phyloP scores from a whole-genome alignment of 371 early-diverging fungal species.

The Apophysomyces ossiformis region DNA sequence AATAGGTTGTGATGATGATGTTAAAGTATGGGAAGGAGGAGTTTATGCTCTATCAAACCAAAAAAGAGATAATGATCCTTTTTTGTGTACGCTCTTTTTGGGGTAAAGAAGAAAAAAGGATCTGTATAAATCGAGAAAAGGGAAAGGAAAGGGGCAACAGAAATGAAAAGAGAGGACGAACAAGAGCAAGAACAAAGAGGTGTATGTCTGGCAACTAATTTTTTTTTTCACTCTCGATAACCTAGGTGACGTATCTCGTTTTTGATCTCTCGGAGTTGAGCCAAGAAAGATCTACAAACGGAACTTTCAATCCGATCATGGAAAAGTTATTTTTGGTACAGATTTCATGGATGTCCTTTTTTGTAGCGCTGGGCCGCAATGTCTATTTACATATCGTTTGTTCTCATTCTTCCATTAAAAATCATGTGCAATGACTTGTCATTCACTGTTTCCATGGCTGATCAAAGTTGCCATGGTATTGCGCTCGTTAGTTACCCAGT shows the following conservation, averaged over 20 bases:
- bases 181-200: neutral
- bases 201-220: neutral
- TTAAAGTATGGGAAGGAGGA: conserved; percentile 1
- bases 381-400: neutral
- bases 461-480: neutral
- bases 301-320: conserved; percentile 7
- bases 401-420: neutral
- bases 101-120: neutral
- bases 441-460: neutral
- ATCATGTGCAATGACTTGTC: too few species aligned
- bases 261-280: neutral
- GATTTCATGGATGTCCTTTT: neutral
- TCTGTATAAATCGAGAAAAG: conserved; percentile 3
- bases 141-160: conserved; percentile 8
- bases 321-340: conserved; percentile 1
- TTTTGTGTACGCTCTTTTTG: neutral
- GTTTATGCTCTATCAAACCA: conserved; percentile 10
- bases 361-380: neutral
- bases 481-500: too few species aligned
- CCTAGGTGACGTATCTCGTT: neutral
- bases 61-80: neutral
- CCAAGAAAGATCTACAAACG: conserved; percentile 9
- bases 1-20: neutral
- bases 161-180: neutral
- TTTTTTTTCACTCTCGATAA: neutral